Base-by-base conservation (phyloP, 805 yeast species). In the Metschnikowia proteae region DNA sequence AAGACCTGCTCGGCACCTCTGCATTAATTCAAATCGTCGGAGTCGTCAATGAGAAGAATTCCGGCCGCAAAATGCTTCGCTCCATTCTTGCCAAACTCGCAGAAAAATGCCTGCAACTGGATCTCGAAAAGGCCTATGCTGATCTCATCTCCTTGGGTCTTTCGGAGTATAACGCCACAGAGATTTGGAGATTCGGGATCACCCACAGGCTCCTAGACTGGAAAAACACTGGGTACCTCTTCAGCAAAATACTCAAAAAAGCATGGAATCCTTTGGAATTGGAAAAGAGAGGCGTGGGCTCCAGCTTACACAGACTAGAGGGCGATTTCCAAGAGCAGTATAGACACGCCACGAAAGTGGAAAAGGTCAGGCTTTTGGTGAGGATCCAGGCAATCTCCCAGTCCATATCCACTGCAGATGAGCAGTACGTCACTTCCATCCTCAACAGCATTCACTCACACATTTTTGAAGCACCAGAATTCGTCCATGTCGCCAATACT, bases 381-480 rank as follows among this genome's bases (percentile, higher is more conserved):
- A 43, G 60, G 7, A 37, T 70, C 3, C 52, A 69, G 38, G 61
- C 67, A 6, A 39, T 67, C 23, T 66, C 64, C 2, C 73, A 68
- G 50, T 50, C 63, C 34, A 39, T 68, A 6, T 62, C 73, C 2
- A 49, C 56, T 3, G 47, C 64, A 5, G 52, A 58, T 4, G 48
- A 58, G 2, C 49, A 51, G 2, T 53, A 58, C 39, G 44, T 59
- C 1, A 54, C 65, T 3, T 22, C 3, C 1, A 44, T 59, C 3
- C 38, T 68, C 17, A 59, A 62, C 41, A 44, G 31, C 17, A 17
- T 63, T 10, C 45, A 48, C 38, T 3, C 27, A 9, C 30, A 30
- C 25, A 29, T n/a, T 5, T 35, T 48, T 44, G 48, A 31, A 25
- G 13, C 22, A 6, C 48, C 30, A 29, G 35, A n/a, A 37, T 50